These are phyloP conservation scores for Pilatotrama ljubarskyi DNA, from an alignment of 768 basidiomycete genomes.

Conservation along the genomic window DNA sequence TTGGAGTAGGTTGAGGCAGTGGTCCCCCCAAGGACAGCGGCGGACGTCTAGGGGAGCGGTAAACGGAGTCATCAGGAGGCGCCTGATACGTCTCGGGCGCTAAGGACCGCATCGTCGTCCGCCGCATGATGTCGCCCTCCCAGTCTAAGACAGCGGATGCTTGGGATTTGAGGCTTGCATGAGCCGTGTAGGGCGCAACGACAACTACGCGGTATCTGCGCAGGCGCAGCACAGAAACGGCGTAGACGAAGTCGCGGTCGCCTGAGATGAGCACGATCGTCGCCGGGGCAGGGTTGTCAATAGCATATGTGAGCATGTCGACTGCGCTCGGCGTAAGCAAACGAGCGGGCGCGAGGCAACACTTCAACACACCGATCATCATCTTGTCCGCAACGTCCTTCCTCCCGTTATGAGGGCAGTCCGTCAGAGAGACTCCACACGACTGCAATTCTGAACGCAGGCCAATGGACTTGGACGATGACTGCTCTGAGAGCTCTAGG, in stretches of 20 bases:
- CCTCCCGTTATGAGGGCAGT: conserved; percentile 32
- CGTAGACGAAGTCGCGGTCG: conserved; percentile 70
- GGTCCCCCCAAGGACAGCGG: conserved; percentile 4
- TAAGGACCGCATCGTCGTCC: conserved; percentile 3
- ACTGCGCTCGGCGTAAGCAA: conserved; percentile 38
- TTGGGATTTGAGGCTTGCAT: conserved; percentile 52
- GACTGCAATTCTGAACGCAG: conserved; percentile 47
- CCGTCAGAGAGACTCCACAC: conserved; percentile 47
- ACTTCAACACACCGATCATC: conserved; percentile 43
- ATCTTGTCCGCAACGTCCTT: conserved; percentile 49
- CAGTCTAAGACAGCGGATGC: conserved; percentile 60
- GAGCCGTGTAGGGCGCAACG: conserved; percentile 36
- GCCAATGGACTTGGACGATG: conserved; percentile 37
- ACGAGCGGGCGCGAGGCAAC: conserved; percentile 27
- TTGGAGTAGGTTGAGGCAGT: conserved; percentile 2
- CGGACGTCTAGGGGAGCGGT: conserved; percentile 16
- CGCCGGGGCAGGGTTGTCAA: conserved; percentile 54
- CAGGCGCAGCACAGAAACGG: conserved; percentile 36
- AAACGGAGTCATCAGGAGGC: conserved; percentile 5
- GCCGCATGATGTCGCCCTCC: conserved; percentile 40
- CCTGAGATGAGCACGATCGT: conserved; percentile 66
- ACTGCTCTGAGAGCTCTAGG: conserved; percentile 46
- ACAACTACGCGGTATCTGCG: conserved; percentile 27
- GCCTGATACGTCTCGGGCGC: conserved; percentile 6
- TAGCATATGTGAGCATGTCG: conserved; percentile 66